phyloP scores from a whole-genome alignment of 2,329 filamentous ascomycete genomes.

The Zymoseptoria pseudotritici region DNA sequence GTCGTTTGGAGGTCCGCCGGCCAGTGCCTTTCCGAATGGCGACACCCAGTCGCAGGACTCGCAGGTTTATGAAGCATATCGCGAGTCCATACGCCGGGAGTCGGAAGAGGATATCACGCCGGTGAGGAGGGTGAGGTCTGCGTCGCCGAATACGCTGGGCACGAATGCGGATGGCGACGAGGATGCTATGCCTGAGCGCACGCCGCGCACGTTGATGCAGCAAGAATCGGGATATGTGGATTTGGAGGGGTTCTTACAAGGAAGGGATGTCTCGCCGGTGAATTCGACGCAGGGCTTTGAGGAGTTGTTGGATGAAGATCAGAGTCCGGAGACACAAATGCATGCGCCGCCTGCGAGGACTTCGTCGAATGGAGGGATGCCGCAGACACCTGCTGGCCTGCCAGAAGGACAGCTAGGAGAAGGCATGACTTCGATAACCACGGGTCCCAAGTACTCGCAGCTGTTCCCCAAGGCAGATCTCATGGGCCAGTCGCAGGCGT shows the following conservation, averaged over 20 bases:
- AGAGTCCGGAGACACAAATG: conserved; percentile 20
- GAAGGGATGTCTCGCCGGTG: conserved; percentile 15
- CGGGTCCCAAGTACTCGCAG: conserved; percentile 32
- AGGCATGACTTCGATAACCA: conserved; percentile 36
- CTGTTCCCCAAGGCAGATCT: conserved; percentile 31
- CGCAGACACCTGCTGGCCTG: conserved; percentile 37
- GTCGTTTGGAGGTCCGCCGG: conserved; percentile 28
- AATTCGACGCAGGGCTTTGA: conserved; percentile 17
- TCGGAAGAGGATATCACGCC: conserved; percentile 9
- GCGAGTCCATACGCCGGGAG: conserved; percentile 26
- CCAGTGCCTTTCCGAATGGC: conserved; percentile 26
- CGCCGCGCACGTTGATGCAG: conserved; percentile 14
- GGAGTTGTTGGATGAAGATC: conserved; percentile 18
- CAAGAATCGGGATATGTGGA: conserved; percentile 29
- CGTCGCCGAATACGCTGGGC: not conserved
- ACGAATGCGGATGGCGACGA: not conserved
- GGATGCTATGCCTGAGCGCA: not conserved
- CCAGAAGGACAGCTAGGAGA: conserved; percentile 35
- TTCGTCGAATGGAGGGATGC: conserved; percentile 8
- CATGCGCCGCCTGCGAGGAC: conserved; percentile 6
- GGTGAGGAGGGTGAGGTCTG: conserved; percentile 6
- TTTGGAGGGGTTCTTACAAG: conserved; percentile 13
- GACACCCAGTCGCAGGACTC: conserved; percentile 43
- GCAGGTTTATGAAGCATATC: conserved; percentile 38
- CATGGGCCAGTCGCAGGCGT: conserved; percentile 41